Evolutionary conservation across 345 rosid species (phyloP), one percentile per base, ranked within the genome.

Genomic region (Populus nigra): DNA sequence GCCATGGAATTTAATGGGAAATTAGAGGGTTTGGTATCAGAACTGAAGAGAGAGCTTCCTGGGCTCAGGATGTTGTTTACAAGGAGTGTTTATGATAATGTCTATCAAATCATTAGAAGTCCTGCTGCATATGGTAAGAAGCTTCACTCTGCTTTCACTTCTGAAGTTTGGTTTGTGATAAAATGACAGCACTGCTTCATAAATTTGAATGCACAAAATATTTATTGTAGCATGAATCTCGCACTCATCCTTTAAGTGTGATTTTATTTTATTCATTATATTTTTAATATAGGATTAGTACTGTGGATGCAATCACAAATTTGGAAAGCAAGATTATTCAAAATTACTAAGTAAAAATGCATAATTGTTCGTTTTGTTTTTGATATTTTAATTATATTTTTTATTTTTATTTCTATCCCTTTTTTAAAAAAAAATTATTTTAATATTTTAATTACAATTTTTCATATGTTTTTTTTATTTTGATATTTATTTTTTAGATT

Each of bases 1-100:
- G 92, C 98, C 47, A 69, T 68, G 82, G 87, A 88, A 16, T 94
- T 89, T 85, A 94, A 91, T 77, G 71, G 25, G 27, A 87, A 89
- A 82, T 73, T 92, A 81, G 73, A 65, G 35, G 77, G 49, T 9
- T 59, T 81, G 77, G 85, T 83, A 35, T 49, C 25, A 8, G 53
- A 82, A 55, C 69, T 94, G 76, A 89, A 87, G 69, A 80, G 17
- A 47, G 86, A 89, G 33, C 93, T 90, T 39, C 43, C 74, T 4
- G 97, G 88, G 53, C 71, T 91, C 73, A 83, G 76, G 59, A 72
- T 87, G 0, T 86, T 90, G 72, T 77, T 88, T 74, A 50, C 92
- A 27, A 86, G 83, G 29, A 82, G 84, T 53, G 72, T 47, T 20
- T 90, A 90, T 65, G 85, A 86, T 35, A 62, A 81, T 59, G 59